Evolutionary conservation across 306 rosid species (phyloP), one percentile per base, ranked within the genome.

Genomic region (Acacia confusa): DNA sequence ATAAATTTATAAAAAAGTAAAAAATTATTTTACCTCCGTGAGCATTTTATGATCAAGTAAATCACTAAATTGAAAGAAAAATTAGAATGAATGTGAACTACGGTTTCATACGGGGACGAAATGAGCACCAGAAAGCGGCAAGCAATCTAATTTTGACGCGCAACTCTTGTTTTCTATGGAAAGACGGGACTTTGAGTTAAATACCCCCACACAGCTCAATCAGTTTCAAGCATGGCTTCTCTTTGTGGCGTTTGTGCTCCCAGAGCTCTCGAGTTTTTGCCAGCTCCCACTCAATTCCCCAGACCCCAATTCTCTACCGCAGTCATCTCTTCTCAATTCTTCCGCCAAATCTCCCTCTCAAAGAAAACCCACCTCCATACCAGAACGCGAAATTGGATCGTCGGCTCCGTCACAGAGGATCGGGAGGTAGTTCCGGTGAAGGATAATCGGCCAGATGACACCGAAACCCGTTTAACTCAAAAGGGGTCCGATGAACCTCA

Each of bases 371-470:
- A 48, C 77, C 60, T 78, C 69, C 76, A 75, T 47, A 34, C 73
- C 4, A 41, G 76, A 41, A 87, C 88, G 81, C 87, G 89, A 76
- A 30, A 75, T 78, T 85, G 78, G 81, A 20, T 81, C 19, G 71
- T 88, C 71, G 47, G 82, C 72, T 85, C 93, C 53, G 79, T 92
- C 12, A 47, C 89, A 2, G 94, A 89, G 86, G 95, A 92, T 76
- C 76, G 85, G 57, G 87, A 92, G 55, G 82, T 84, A 66, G 84
- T 74, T 85, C 82, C 88, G 0, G 86, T 72, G 85, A 85, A 86
- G 80, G 68, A 78, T 9, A 27, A 67, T 0, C 50, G 68, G 38
- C 57, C 83, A 32, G 74, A 79, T 72, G 90, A 86, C 20, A 72
- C 40, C 79, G 88, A 80, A 78, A 79, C 55, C 57, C 67, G 78